Evolutionary conservation across 1,284 basidiomycete genomes (phyloP).

Genomic region (Apiotrichum montevideense): DNA sequence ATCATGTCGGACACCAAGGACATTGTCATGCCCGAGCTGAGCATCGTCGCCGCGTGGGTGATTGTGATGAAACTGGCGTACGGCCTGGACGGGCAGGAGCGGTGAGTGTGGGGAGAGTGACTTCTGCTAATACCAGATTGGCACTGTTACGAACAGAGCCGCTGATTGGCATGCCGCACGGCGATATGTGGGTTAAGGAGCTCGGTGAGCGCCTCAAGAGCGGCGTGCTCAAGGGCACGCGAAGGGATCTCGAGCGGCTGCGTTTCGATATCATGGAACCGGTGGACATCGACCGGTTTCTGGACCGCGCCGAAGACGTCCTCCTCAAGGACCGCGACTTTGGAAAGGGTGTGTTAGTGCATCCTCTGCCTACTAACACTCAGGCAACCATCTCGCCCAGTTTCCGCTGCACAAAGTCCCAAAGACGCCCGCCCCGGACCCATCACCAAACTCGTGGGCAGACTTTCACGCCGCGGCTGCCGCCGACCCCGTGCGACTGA

Average conservation of each 20-base stretch:
- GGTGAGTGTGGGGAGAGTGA: conserved; percentile 48
- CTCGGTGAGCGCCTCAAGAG: conserved; percentile 46
- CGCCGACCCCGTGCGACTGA: conserved; percentile 1
- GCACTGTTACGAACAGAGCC: conserved; percentile 42
- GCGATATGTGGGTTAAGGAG: conserved; percentile 53
- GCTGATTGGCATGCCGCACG: conserved; percentile 58
- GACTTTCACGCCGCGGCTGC: conserved; percentile 13
- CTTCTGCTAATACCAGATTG: conserved; percentile 10
- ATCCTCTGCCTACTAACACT: neutral
- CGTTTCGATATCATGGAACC: conserved; percentile 24
- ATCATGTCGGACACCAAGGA: conserved; percentile 9
- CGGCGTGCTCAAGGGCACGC: conserved; percentile 25
- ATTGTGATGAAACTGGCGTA: conserved; percentile 75
- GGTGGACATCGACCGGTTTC: conserved; percentile 33
- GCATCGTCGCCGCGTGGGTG: conserved; percentile 59
- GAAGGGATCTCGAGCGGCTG: conserved; percentile 20
- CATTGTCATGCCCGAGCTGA: conserved; percentile 64
- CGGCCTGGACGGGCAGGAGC: conserved; percentile 64
- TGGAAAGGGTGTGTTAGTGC: neutral
- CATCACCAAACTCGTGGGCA: neutral
- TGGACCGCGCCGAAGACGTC: conserved; percentile 26
- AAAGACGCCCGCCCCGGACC: neutral
- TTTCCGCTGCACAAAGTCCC: conserved; percentile 17
- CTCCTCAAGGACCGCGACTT: conserved; percentile 26
- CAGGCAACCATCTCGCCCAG: neutral